Conservation (phyloP, 169 alveolate species). For the Plasmodium gonderi region DNA sequence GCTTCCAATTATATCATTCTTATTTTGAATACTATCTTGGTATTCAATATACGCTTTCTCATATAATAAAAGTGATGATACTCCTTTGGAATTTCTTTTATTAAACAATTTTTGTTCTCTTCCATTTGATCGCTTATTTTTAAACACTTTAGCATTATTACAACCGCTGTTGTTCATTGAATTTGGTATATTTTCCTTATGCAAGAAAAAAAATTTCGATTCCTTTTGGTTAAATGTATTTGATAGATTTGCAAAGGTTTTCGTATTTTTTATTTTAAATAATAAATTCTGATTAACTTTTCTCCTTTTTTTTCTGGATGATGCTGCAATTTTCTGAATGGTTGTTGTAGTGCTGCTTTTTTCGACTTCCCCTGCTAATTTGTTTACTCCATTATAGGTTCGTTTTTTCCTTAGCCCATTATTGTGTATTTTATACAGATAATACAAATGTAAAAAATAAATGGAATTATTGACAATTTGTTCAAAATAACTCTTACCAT, state of each 20-base stretch:
- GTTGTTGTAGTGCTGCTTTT: neutral
- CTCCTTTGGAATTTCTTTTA: neutral
- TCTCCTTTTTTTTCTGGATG: neutral
- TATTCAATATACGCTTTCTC: neutral
- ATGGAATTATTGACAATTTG: conserved; percentile 19
- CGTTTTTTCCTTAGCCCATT: neutral
- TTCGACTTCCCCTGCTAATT: neutral
- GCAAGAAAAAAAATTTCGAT: neutral
- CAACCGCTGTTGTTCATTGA: neutral
- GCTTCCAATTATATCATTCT: neutral
- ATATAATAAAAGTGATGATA: neutral
- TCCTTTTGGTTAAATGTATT: neutral
- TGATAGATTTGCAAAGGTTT: neutral
- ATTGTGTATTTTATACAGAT: neutral
- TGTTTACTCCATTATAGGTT: neutral
- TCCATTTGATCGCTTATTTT: neutral
- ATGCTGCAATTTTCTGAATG: neutral
- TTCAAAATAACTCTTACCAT: conserved; percentile 13
- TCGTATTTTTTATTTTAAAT: neutral
- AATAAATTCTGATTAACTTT: neutral
- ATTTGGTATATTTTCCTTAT: neutral
- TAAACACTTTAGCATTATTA: neutral
- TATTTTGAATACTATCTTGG: neutral
- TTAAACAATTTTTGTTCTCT: neutral
- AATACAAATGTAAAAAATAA: conserved; percentile 42